A percentile compares a stretch with the other conserved stretches of the same genome.
Conservation (phyloP, 1,284 basidiomycete genomes). For the Cryptococcus maquisensis region DNA sequence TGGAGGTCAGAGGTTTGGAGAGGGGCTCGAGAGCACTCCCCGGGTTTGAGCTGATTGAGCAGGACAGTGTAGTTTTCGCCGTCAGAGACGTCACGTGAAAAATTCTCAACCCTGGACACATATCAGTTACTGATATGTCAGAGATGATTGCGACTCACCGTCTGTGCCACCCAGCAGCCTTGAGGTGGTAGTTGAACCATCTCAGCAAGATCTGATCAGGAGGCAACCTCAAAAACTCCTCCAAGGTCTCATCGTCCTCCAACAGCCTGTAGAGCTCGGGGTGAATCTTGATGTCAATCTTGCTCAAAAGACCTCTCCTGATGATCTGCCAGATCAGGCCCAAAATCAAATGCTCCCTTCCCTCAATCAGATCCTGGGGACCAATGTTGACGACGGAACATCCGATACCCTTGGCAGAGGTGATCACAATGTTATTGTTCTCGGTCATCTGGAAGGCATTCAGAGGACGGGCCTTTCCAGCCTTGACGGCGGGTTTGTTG, state of each 20-base stretch:
- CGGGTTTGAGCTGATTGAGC: constrained; percentile 90
- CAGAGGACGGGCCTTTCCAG: constrained; percentile 58
- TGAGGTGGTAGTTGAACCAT: constrained; percentile 99
- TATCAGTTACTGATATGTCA: constrained; percentile 1
- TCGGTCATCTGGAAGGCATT: constrained; percentile 99
- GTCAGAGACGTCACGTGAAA: constrained; percentile 89
- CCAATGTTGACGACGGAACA: constrained; percentile 99
- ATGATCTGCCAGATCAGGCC: constrained; percentile 99
- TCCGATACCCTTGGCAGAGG: constrained; percentile 94
- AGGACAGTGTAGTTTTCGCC: constrained; percentile 97
- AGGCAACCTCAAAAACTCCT: constrained; percentile 87
- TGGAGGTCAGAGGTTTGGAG: constrained; percentile 79
- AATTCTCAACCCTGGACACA: constrained; percentile 79
- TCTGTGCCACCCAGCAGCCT: constrained; percentile 86
- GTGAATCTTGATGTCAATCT: constrained; percentile 97
- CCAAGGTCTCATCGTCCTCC: constrained; percentile 94
- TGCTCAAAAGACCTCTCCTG: constrained; percentile 82
- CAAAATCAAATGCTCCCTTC: constrained; percentile 94
- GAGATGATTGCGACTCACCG: constrained; percentile 52
- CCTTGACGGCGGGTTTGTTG: constrained; percentile 74
- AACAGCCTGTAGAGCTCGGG: constrained; percentile 93
- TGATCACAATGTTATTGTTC: constrained; percentile 99
- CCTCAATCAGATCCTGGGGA: constrained; percentile 85
- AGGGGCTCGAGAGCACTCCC: constrained; percentile 86
- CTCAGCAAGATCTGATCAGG: constrained; percentile 94